Evolutionary conservation across 495 filamentous ascomycete species (phyloP).

Genomic region (Aspergillus affinis): DNA sequence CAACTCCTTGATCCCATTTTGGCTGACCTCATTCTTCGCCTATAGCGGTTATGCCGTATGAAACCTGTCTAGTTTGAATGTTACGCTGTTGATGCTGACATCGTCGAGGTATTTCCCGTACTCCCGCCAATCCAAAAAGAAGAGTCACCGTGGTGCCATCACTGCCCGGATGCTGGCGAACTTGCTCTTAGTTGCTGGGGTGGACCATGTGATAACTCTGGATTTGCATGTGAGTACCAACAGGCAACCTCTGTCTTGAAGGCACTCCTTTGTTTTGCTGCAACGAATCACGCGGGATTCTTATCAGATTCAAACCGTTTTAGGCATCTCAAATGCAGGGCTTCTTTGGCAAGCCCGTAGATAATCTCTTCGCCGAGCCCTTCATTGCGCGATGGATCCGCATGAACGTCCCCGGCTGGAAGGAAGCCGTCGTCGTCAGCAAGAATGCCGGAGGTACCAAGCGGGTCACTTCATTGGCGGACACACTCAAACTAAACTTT

Average conservation of each 20-base stretch:
- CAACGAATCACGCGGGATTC: neutral
- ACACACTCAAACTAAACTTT: conserved; percentile 95
- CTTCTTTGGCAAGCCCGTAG: conserved; percentile 96
- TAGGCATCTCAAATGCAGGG: conserved; percentile 95
- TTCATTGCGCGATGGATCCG: conserved; percentile 95
- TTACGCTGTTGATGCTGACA: conserved; percentile 45
- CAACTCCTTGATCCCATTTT: neutral
- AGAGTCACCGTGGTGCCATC: conserved; percentile 93
- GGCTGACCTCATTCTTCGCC: conserved; percentile 21
- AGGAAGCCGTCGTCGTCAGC: conserved; percentile 89
- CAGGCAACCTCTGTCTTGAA: neutral
- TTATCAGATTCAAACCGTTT: conserved; percentile 15
- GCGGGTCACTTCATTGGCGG: conserved; percentile 92
- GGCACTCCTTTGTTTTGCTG: conserved; percentile 3
- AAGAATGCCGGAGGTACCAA: conserved; percentile 98
- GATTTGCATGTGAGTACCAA: conserved; percentile 72
- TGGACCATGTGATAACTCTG: conserved; percentile 96
- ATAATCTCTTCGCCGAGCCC: conserved; percentile 95
- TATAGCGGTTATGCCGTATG: conserved; percentile 84
- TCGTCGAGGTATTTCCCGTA: conserved; percentile 85
- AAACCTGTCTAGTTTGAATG: conserved; percentile 37
- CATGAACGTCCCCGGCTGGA: conserved; percentile 82
- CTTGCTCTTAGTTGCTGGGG: conserved; percentile 85
- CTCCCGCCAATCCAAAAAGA: conserved; percentile 98
- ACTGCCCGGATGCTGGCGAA: conserved; percentile 97